Base-by-base conservation (phyloP, 192 early-diverging fungal genomes). In the Podochytrium sp. region DNA sequence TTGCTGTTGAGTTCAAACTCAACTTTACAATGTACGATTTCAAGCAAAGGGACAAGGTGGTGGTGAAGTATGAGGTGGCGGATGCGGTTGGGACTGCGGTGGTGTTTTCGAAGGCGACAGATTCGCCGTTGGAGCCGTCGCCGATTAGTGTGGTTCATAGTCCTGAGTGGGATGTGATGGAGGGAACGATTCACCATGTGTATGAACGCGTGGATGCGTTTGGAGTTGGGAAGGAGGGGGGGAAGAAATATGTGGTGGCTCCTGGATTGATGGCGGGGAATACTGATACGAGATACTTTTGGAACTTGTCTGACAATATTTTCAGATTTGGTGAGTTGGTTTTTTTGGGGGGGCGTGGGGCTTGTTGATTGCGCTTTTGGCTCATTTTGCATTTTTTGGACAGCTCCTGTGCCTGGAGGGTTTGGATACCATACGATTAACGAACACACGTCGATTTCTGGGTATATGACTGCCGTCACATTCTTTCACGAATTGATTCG, bases 401-500 rank as follows among this genome's bases (percentile, higher is more conserved):
- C 38, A 40, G 34, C 69, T 25, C 69, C 69, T 20, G 69, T 70
- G 4, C 43, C 39, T 5, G 74, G 65, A 42, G 59, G 50, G 16
- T 10, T 20, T 14, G 55, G 66, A 18, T 65, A 76, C 43, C 75
- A 76, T 49, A 76, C 75, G 2, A 58, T 76, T 5, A 62, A 76
- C 39, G 75, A 76, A 35, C 40, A 27, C 6, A 43, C 66, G 4
- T 65, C 74, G 6, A 67, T 66, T 2, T 7, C 40, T 18, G 64
- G 64, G 23, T 80, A 71, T 47, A 64, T 80, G 12, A 62, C 52
- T 4, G 47, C 49, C 20, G 47, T 83, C 34, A 63, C 51, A 7
- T 83, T 83, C 53, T 83, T 51, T 60, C 78, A 80, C 57, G 81
- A 83, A 70, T 51, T 83, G 23, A 80, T 83, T 50, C 71, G 81